These are phyloP conservation scores for Lathyrus tuberosus DNA, from an alignment of 306 rosid genomes.

Conservation along the genomic window DNA sequence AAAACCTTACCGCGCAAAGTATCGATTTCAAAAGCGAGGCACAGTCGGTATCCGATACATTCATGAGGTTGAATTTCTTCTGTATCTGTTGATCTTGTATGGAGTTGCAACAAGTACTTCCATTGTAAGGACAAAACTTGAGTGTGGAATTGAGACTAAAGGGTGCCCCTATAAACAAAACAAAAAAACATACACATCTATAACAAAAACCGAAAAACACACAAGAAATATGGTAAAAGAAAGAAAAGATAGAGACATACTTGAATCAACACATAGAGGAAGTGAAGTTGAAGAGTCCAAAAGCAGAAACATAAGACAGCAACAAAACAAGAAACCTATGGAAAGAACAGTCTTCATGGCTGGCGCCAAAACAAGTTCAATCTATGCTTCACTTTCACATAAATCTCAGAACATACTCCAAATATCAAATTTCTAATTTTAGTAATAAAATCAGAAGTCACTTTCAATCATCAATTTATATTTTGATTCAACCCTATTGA, in stretches of 20 bases:
- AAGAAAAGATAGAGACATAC: conserved; percentile 49
- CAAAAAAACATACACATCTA: conserved; percentile 4
- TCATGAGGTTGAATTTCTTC: conserved; percentile 68
- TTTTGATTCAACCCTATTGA: conserved; percentile 35
- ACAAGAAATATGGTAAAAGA: neutral
- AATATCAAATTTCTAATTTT: neutral
- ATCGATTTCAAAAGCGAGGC: conserved; percentile 75
- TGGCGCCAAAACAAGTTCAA: conserved; percentile 29
- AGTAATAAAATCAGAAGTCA: conserved; percentile 24
- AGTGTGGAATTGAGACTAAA: conserved; percentile 53
- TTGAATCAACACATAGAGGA: conserved; percentile 83
- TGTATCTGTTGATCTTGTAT: conserved; percentile 64
- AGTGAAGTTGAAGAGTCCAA: conserved; percentile 62
- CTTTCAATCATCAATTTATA: conserved; percentile 15
- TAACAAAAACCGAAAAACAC: neutral
- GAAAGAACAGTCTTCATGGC: conserved; percentile 60
- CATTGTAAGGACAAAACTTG: conserved; percentile 76
- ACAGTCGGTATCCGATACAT: conserved; percentile 69
- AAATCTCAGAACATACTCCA: conserved; percentile 33
- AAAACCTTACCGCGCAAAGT: conserved; percentile 75
- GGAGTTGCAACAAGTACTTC: conserved; percentile 83
- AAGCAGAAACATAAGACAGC: conserved; percentile 50
- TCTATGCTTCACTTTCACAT: conserved; percentile 24
- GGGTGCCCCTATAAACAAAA: conserved; percentile 61
- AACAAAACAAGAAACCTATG: conserved; percentile 50